A percentile compares a stretch with the other conserved stretches of the same genome.
Conservation (phyloP, 495 filamentous ascomycete species). For the Penicillium coprophilum region DNA sequence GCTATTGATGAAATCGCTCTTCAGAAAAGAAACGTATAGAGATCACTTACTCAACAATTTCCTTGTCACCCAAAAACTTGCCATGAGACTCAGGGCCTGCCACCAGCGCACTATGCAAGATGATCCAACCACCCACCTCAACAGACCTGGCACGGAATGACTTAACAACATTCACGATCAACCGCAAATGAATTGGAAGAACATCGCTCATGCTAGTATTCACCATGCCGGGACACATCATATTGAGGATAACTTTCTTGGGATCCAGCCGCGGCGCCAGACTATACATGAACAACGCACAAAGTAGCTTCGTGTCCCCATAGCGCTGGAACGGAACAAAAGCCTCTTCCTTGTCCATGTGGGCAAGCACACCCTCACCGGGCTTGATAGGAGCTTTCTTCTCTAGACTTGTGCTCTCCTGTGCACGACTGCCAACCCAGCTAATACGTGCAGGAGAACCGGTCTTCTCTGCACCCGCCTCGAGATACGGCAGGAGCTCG, state of each 20-base stretch:
- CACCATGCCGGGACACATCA: slow-evolving; percentile 27
- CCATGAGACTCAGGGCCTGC: not conserved
- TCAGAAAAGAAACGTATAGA: not conserved
- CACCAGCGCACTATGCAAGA: not conserved
- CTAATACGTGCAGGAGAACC: slow-evolving; percentile 26
- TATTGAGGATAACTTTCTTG: slow-evolving; percentile 22
- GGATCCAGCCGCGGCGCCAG: slow-evolving; percentile 26
- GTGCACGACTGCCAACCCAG: slow-evolving; percentile 35
- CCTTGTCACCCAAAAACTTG: not conserved
- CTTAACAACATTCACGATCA: not conserved
- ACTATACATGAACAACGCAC: slow-evolving; percentile 30
- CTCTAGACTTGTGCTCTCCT: slow-evolving; percentile 14
- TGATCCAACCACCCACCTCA: not conserved
- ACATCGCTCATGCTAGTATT: slow-evolving; percentile 15
- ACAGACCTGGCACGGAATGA: not conserved
- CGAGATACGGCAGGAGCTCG: slow-evolving; percentile 33
- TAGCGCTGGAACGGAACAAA: slow-evolving; percentile 24
- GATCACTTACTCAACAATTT: not conserved
- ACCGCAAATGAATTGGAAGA: not conserved
- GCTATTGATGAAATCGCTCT: not conserved
- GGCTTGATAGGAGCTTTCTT: slow-evolving; percentile 12
- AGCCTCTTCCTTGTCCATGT: slow-evolving; percentile 25
- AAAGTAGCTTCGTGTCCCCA: slow-evolving; percentile 32
- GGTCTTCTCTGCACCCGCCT: slow-evolving; percentile 20
- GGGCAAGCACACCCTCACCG: slow-evolving; percentile 23